Percentiles rank a stretch among this genome's conserved stretches.
Conservation (phyloP, 176 grass and related monocot species). For the Eragrostis curvula region DNA sequence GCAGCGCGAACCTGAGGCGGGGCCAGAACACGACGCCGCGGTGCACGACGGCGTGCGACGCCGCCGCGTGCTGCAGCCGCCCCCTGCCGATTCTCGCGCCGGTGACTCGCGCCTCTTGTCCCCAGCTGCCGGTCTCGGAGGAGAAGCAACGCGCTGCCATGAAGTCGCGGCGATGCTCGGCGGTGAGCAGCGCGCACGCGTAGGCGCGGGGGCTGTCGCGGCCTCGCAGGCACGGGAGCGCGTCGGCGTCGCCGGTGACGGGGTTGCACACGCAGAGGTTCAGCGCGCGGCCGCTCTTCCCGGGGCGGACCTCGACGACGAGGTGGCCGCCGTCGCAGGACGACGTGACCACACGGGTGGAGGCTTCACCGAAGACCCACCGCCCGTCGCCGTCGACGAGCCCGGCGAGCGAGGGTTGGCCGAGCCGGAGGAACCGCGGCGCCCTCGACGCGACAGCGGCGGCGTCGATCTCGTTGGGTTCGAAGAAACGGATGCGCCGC, state of each 20-base stretch:
- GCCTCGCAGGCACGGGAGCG: not conserved
- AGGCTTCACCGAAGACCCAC: not conserved
- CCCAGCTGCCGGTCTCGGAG: not conserved
- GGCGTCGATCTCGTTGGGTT: not conserved
- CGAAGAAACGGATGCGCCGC: not conserved
- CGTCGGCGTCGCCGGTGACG: not conserved
- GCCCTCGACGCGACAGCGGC: not conserved
- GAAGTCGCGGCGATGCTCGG: not conserved
- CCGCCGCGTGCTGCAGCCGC: not conserved
- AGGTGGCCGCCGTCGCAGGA: not conserved
- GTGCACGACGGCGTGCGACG: no score
- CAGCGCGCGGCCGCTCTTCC: not conserved
- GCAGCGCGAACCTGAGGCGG: no score
- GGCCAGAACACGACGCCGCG: no score
- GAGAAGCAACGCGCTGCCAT: not conserved
- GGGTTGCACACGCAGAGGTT: not conserved
- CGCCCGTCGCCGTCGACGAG: not conserved
- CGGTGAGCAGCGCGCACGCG: not conserved
- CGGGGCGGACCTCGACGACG: not conserved
- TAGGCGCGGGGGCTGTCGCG: not conserved
- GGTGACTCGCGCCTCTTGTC: not conserved
- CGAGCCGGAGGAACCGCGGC: not conserved
- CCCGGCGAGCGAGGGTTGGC: not conserved
- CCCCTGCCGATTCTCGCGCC: not conserved
- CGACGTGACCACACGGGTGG: not conserved